Percentiles rank a stretch among this genome's conserved stretches.
These are phyloP conservation scores for Phascolomyces articulosus DNA, from an alignment of 371 early-diverging fungal genomes.

Conservation along the genomic window DNA sequence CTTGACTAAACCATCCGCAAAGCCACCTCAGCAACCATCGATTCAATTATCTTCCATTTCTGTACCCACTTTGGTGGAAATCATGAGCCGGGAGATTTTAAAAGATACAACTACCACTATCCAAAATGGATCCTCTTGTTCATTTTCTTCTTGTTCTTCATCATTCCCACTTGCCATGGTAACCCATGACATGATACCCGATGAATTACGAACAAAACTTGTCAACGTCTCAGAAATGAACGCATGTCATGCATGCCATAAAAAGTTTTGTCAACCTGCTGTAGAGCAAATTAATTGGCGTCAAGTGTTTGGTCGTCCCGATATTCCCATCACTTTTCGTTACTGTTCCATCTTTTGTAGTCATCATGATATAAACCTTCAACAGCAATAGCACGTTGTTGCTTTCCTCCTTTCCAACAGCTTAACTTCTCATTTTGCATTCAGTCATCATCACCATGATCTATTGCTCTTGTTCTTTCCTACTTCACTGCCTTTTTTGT, in stretches of 20 bases:
- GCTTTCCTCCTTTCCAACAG: too few relatives aligned
- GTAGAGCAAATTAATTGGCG: slow-evolving; percentile 32
- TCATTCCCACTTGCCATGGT: too few relatives aligned
- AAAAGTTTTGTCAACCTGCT: slow-evolving; percentile 21
- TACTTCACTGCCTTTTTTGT: neutral
- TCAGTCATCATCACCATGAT: too few relatives aligned
- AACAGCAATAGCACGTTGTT: neutral
- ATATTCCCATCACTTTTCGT: slow-evolving; percentile 34
- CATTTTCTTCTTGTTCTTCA: too few relatives aligned
- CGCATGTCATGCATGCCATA: slow-evolving; percentile 30
- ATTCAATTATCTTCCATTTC: slow-evolving; percentile 2
- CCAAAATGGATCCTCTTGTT: too few relatives aligned
- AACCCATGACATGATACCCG: slow-evolving; percentile 15
- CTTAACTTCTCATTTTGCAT: neutral
- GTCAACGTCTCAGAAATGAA: slow-evolving; percentile 19
- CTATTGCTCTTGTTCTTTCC: neutral
- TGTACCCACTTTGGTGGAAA: slow-evolving; percentile 28
- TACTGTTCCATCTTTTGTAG: slow-evolving; percentile 39
- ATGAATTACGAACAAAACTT: slow-evolving; percentile 21
- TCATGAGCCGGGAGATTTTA: slow-evolving; percentile 21
- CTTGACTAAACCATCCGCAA: neutral
- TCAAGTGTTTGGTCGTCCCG: slow-evolving; percentile 17
- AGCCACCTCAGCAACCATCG: neutral
- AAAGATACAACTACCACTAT: neutral
- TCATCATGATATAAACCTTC: neutral